Conservation (phyloP, 208 protist species). For the Vickermania spadyakhi region DNA sequence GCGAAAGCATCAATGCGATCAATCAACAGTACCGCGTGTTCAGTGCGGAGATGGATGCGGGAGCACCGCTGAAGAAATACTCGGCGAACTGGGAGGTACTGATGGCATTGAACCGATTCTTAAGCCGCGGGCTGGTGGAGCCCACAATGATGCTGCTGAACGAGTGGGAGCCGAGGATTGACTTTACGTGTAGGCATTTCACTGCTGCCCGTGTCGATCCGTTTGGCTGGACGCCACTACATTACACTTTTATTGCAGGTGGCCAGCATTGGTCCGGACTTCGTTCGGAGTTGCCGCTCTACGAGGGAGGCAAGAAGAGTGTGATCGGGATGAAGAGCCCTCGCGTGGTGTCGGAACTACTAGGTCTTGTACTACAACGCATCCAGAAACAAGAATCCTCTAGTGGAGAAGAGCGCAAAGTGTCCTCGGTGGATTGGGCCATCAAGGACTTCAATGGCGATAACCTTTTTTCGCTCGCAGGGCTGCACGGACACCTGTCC, state of each 20-base stretch:
- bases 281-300: no score
- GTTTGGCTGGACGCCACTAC: no score
- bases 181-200: not conserved
- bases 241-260: no score
- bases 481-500: not conserved
- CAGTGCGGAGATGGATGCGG: not conserved
- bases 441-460: not conserved
- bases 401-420: no score
- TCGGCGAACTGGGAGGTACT: no score
- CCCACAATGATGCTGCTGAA: not conserved
- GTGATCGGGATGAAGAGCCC: not conserved
- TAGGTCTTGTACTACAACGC: not conserved
- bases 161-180: not conserved
- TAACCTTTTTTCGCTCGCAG: not conserved
- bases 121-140: not conserved
- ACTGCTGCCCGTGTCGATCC: not conserved
- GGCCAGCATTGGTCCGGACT: no score
- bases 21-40: not conserved
- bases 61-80: no score
- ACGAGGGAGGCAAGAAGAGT: no score
- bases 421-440: not conserved
- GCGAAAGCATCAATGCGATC: not conserved
- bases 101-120: not conserved
- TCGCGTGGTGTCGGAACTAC: not conserved
- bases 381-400: not conserved